Evolutionary conservation across 2,329 filamentous ascomycete genomes (phyloP).

Genomic region (Myriosclerotinia duriaeana): DNA sequence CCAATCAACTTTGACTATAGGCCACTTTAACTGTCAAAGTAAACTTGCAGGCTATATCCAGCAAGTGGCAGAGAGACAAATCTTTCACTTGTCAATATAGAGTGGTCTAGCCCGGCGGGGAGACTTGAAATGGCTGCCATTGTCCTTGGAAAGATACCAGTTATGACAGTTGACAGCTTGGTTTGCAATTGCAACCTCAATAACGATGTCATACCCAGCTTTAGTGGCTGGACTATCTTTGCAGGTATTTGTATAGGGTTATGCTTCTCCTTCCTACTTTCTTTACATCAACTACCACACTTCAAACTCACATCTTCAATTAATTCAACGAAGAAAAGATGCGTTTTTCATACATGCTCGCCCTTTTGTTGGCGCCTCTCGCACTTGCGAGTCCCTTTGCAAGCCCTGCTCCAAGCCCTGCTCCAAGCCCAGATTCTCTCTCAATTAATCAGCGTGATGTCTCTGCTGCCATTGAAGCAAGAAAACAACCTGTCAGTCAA

Average conservation of each 20-base stretch:
- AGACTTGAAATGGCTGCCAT: neutral
- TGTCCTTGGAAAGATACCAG: neutral
- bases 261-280: neutral
- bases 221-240: neutral
- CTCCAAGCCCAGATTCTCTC: neutral
- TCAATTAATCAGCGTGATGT: constrained; percentile 2
- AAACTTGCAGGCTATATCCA: neutral
- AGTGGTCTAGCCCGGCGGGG: neutral
- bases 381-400: neutral
- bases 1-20: too few species aligned
- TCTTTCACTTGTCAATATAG: neutral
- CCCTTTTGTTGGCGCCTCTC: constrained; percentile 10
- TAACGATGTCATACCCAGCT: neutral
- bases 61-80: neutral
- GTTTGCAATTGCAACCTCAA: neutral
- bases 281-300: neutral
- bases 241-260: neutral
- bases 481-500: neutral
- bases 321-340: neutral
- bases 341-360: neutral
- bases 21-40: neutral
- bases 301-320: neutral
- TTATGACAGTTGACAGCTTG: neutral
- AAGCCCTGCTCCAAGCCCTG: neutral
- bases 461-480: neutral